phyloP scores from a whole-genome alignment of 2,329 filamentous ascomycete species.

The Fusarium subglutinans region DNA sequence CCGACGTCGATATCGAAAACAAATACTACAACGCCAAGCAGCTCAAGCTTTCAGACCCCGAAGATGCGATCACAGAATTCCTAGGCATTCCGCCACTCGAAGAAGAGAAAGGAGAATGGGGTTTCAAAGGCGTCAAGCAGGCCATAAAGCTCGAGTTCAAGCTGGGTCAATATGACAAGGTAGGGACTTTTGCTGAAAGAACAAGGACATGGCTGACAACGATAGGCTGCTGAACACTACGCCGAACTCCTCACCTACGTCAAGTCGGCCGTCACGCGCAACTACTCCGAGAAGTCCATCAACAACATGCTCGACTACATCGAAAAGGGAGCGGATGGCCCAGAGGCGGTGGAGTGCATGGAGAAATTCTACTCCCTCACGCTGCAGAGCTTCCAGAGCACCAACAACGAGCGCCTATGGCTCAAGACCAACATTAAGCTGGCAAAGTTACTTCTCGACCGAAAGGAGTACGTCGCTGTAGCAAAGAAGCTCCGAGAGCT shows the following conservation, averaged over 20 bases:
- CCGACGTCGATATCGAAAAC: slow-evolving; percentile 96
- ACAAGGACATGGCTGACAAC: slow-evolving; percentile 34
- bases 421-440: slow-evolving; percentile 99
- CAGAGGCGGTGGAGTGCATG: slow-evolving; percentile 80
- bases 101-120: slow-evolving; percentile 95
- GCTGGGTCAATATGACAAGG: slow-evolving; percentile 86
- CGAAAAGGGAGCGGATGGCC: slow-evolving; percentile 82
- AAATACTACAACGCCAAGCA: slow-evolving; percentile 99
- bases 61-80: slow-evolving; percentile 92
- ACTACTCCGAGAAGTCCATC: slow-evolving; percentile 99
- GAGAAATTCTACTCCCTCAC: slow-evolving; percentile 96
- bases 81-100: slow-evolving; percentile 87
- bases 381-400: slow-evolving; percentile 92
- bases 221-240: slow-evolving; percentile 88
- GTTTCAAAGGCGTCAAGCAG: slow-evolving; percentile 97
- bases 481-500: slow-evolving; percentile 87
- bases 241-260: slow-evolving; percentile 96
- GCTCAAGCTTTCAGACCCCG: slow-evolving; percentile 85
- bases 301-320: slow-evolving; percentile 99
- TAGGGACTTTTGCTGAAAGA: slow-evolving; percentile 46
- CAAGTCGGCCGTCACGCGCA: slow-evolving; percentile 94
- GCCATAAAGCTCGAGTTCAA: slow-evolving; percentile 97
- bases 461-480: slow-evolving; percentile 84
- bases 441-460: slow-evolving; percentile 87
- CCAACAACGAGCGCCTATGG: slow-evolving; percentile 97